phyloP scores from a whole-genome alignment of 768 basidiomycete genomes.

The Amanita fuliginea region DNA sequence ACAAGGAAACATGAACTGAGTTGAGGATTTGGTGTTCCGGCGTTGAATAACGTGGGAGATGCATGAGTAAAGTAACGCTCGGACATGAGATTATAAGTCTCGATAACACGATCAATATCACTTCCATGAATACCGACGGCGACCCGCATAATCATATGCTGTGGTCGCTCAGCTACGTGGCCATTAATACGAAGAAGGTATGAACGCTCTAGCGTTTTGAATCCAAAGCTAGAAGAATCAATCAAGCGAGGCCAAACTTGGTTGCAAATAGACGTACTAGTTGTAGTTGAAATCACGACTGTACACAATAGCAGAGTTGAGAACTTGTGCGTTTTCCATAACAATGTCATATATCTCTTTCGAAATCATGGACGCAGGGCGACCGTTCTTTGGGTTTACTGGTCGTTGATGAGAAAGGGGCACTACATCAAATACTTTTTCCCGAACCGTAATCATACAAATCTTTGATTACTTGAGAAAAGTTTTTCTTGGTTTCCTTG shows the following conservation, averaged over 20 bases:
- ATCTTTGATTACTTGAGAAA: slow-evolving; percentile 86
- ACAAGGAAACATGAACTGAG: slow-evolving; percentile 96
- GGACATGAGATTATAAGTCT: slow-evolving; percentile 95
- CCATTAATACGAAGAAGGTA: slow-evolving; percentile 93
- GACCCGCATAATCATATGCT: slow-evolving; percentile 99
- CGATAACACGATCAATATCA: slow-evolving; percentile 79
- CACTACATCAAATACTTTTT: background rate
- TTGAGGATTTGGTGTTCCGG: slow-evolving; percentile 93
- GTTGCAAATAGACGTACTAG: slow-evolving; percentile 42
- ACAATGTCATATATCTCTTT: slow-evolving; percentile 77
- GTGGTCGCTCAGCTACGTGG: slow-evolving; percentile 92
- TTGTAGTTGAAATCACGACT: slow-evolving; percentile 98
- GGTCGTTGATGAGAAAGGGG: background rate
- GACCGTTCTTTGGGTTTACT: slow-evolving; percentile 95
- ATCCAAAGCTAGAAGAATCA: slow-evolving; percentile 66
- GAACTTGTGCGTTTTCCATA: slow-evolving; percentile 62
- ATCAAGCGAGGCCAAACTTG: no score
- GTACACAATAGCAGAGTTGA: slow-evolving; percentile 96
- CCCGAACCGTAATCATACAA: slow-evolving; percentile 75
- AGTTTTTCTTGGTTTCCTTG: slow-evolving; percentile 98
- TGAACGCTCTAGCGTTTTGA: slow-evolving; percentile 97
- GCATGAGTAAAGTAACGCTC: slow-evolving; percentile 98
- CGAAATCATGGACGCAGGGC: slow-evolving; percentile 83
- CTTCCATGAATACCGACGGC: slow-evolving; percentile 92
- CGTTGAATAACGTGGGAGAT: slow-evolving; percentile 96